Evolutionary conservation across 2,329 filamentous ascomycete species (phyloP).

Genomic region (Pestalotiopsis sp.): DNA sequence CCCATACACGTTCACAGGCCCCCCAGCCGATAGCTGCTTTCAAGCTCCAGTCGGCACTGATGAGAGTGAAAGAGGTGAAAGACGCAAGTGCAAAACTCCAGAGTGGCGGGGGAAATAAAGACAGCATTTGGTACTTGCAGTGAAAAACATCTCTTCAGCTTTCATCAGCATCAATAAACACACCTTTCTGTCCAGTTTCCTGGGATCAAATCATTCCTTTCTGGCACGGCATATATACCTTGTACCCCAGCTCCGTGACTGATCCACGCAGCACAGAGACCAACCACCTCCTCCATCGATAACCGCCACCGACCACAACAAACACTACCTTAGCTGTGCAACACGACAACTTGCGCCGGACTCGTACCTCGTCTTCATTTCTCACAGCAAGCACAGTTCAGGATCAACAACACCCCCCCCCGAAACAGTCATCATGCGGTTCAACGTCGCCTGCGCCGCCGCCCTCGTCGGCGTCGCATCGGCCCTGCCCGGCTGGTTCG

Average conservation of each 20-base stretch:
- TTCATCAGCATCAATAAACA: neutral
- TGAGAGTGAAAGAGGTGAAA: neutral
- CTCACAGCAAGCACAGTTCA: neutral
- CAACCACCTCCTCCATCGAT: neutral
- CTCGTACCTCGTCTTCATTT: neutral
- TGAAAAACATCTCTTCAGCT: neutral
- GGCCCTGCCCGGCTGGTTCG: conserved; percentile 47
- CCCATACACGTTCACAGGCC: neutral
- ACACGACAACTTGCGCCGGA: neutral
- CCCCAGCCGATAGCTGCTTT: neutral
- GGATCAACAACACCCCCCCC: neutral
- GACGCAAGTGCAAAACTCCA: neutral
- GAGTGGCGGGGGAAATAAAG: neutral
- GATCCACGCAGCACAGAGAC: neutral
- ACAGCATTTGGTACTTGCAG: neutral
- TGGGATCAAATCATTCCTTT: neutral
- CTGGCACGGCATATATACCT: neutral
- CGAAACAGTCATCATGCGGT: neutral
- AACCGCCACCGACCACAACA: conserved; percentile 6
- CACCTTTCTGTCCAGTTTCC: neutral
- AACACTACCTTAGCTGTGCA: neutral
- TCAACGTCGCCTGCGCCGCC: conserved; percentile 45
- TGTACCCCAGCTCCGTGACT: neutral
- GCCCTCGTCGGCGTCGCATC: conserved; percentile 46
- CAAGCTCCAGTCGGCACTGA: neutral